These are phyloP conservation scores for Zhuliangozyma parablackwelliae DNA, from an alignment of 1,139 yeast genomes.

Conservation along the genomic window DNA sequence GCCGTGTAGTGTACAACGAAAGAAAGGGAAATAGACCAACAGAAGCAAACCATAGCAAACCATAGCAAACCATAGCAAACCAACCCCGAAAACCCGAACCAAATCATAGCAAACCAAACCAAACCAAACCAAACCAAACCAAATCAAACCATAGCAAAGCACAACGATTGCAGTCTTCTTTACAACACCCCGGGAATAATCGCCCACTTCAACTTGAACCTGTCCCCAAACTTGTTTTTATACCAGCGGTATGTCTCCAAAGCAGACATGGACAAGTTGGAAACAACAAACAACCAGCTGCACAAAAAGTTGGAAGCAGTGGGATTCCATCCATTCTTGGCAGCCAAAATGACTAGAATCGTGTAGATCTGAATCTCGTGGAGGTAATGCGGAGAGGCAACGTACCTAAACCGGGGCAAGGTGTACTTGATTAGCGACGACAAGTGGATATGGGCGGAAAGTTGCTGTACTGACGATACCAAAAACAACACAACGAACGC, in stretches of 20 bases:
- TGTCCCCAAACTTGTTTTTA: constrained; percentile 19
- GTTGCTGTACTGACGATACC: constrained; percentile 53
- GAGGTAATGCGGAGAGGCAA: constrained; percentile 77
- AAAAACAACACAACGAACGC: constrained; percentile 27
- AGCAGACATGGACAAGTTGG: constrained; percentile 62
- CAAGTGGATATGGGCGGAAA: constrained; percentile 53
- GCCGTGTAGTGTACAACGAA: no score
- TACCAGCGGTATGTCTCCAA: constrained; percentile 56
- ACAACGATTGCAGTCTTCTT: no score
- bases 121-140: no score
- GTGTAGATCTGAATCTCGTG: constrained; percentile 68
- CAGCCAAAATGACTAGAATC: constrained; percentile 22
- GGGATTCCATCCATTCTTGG: constrained; percentile 8
- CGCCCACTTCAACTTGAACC: constrained; percentile 16
- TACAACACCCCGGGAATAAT: constrained; percentile 18
- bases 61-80: no score
- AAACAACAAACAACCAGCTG: constrained; percentile 52
- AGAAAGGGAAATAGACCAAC: no score
- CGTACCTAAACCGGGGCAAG: constrained; percentile 45
- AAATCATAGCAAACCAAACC: no score
- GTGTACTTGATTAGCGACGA: constrained; percentile 63
- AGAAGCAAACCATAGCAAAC: no score
- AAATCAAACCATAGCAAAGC: no score
- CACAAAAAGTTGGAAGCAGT: constrained; percentile 16
- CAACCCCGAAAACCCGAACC: no score